These are phyloP conservation scores for Oryza australiensis DNA, from an alignment of 176 grass and related monocot species.

Conservation along the genomic window DNA sequence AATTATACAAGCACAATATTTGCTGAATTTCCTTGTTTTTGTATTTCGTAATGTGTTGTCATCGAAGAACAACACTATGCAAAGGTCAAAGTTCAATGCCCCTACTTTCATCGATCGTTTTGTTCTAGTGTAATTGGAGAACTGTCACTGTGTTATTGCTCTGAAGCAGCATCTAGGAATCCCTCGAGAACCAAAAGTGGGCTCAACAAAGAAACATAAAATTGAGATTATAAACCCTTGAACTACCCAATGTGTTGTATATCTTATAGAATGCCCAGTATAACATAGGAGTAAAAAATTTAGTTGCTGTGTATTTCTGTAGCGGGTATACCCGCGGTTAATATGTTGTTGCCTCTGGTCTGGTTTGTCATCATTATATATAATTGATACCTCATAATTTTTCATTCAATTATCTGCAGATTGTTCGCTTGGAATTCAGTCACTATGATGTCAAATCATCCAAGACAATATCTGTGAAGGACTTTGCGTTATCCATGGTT, in stretches of 20 bases:
- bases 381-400: neutral
- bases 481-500: slow-evolving; percentile 97
- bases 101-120: neutral
- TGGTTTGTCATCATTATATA: neutral
- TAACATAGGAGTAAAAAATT: too few species aligned
- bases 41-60: neutral
- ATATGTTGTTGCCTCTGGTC: neutral
- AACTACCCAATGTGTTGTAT: too few species aligned
- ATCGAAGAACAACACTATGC: neutral
- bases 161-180: neutral
- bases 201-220: neutral
- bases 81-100: neutral
- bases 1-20: neutral
- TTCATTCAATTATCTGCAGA: slow-evolving; percentile 45
- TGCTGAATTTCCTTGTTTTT: slow-evolving; percentile 8
- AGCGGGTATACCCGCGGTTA: too few species aligned
- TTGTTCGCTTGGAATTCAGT: slow-evolving; percentile 82
- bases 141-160: neutral
- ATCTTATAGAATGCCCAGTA: too few species aligned
- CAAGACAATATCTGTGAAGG: slow-evolving; percentile 80
- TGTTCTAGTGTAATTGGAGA: neutral
- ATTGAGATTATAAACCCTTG: neutral
- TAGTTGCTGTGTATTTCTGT: too few species aligned
- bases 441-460: slow-evolving; percentile 91
- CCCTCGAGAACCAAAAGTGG: neutral